These are phyloP conservation scores for Colletotrichum orchidophilum DNA, from an alignment of 2,329 filamentous ascomycete genomes.

Conservation along the genomic window DNA sequence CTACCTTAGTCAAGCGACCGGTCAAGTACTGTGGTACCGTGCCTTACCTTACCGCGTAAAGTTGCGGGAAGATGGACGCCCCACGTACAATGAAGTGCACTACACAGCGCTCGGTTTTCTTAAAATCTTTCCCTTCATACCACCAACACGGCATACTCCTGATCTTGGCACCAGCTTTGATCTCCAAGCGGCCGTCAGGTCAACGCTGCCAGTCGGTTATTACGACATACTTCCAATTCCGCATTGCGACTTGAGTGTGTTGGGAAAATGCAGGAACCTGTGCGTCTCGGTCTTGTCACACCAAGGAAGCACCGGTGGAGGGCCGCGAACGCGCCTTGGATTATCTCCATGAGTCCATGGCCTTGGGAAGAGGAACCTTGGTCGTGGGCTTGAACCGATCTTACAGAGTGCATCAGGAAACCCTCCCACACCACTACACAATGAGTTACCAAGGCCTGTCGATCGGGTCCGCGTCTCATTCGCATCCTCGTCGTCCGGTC, in stretches of 20 bases:
- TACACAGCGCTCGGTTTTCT: too few species aligned
- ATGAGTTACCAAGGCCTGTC: background rate
- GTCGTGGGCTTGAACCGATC: background rate
- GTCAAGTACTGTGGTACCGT: too few species aligned
- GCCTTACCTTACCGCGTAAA: background rate
- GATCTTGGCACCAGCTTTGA: background rate
- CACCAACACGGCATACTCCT: background rate
- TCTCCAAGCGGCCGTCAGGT: background rate
- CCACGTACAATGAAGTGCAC: too few species aligned
- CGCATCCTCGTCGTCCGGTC: background rate
- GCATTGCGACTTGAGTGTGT: background rate
- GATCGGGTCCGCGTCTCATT: conserved; percentile 2
- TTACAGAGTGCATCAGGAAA: background rate
- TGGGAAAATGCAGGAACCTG: background rate
- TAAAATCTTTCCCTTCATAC: too few species aligned
- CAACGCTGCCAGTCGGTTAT: background rate
- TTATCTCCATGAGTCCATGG: background rate
- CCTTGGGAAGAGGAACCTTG: background rate
- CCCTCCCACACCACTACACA: background rate
- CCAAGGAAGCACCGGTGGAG: conserved; percentile 10
- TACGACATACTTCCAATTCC: background rate
- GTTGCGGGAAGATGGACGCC: too few species aligned
- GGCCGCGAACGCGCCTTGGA: background rate
- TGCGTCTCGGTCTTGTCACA: conserved; percentile 3
- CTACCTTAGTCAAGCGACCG: conserved; percentile 2